Percentiles rank a stretch among this genome's conserved stretches.
These are phyloP conservation scores for Aspergillus novoparasiticus DNA, from an alignment of 2,329 filamentous ascomycete genomes.

Conservation along the genomic window DNA sequence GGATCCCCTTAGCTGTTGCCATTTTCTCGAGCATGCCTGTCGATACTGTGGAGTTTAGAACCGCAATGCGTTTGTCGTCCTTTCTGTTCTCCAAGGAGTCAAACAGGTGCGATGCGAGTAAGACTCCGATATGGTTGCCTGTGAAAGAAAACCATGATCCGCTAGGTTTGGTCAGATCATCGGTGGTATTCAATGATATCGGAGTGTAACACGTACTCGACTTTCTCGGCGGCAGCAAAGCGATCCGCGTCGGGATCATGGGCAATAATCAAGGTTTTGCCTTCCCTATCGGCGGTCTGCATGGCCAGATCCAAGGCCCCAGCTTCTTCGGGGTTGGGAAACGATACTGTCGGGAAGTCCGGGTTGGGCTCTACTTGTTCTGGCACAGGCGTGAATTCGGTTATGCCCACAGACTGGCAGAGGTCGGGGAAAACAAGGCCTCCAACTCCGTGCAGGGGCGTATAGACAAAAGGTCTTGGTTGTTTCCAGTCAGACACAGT, in stretches of 20 bases:
- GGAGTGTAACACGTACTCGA: constrained; percentile 38
- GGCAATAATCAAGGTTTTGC: constrained; percentile 58
- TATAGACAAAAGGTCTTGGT: constrained; percentile 45
- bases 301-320: constrained; percentile 64
- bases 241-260: constrained; percentile 69
- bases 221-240: constrained; percentile 62
- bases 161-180: constrained; percentile 24
- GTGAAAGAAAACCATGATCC: constrained; percentile 63
- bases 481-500: constrained; percentile 31
- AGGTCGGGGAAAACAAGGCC: constrained; percentile 36
- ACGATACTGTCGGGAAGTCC: constrained; percentile 65
- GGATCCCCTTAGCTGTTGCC: constrained; percentile 57
- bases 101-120: constrained; percentile 61
- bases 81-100: constrained; percentile 45
- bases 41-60: constrained; percentile 66
- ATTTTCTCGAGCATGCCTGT: constrained; percentile 64
- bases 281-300: constrained; percentile 53
- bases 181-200: not conserved
- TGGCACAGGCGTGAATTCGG: constrained; percentile 37
- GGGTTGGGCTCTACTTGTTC: constrained; percentile 62
- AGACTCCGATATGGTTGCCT: constrained; percentile 65
- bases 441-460: constrained; percentile 46
- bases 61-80: constrained; percentile 48
- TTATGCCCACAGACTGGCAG: constrained; percentile 36
- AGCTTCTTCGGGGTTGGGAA: constrained; percentile 67